Evolutionary conservation across 257 asterid genomes (phyloP), one percentile per base, ranked within the genome.

Genomic region (Penstemon eatonii): DNA sequence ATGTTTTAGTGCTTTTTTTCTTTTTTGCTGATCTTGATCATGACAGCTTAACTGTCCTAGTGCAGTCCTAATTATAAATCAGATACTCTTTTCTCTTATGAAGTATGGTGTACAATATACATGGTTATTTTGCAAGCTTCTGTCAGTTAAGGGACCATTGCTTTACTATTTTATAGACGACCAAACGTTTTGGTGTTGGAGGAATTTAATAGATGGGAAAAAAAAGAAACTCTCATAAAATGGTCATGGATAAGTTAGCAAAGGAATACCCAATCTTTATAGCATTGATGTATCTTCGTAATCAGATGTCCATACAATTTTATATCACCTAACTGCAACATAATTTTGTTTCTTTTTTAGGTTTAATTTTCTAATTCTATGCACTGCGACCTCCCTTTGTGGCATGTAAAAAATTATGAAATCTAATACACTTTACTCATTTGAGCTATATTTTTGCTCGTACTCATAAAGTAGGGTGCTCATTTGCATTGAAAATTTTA

Each of bases 21-120:
- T 67, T 56, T 25, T 44, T 56, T 56, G 55, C 36, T 67, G 65
- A 40, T 55, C 44, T 67, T 67, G 63, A 66, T 33, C 46, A 40
- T 55, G 55, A 11, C 25, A 11, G 54, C 44, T 61, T 47, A 43
- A 56, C 50, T 56, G 50, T 33, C 9, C 11, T 25, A 8, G 45
- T 54, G 8, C 60, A 50, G 44, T 42, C 63, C 45, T 5, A 19
- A 8, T 39, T 9, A 4, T 43, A 11, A 42, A 2, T 8, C 43
- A 3, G 25, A 9, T 8, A 9, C 13, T 60, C 13, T 40, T 10
- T 10, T 5, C 6, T 41, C n/a, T 43, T 42, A 18, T 36, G 59
- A 50, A 33, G 66, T 45, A 36, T 41, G 67, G 18, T 41, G 5
- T 33, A 8, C 43, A 25, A 43, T 13, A 40, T 66, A n/a, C 58